Percentiles rank a stretch among this genome's conserved stretches.
Evolutionary conservation across 768 basidiomycete genomes (phyloP).

Genomic region (Terana coerulea): DNA sequence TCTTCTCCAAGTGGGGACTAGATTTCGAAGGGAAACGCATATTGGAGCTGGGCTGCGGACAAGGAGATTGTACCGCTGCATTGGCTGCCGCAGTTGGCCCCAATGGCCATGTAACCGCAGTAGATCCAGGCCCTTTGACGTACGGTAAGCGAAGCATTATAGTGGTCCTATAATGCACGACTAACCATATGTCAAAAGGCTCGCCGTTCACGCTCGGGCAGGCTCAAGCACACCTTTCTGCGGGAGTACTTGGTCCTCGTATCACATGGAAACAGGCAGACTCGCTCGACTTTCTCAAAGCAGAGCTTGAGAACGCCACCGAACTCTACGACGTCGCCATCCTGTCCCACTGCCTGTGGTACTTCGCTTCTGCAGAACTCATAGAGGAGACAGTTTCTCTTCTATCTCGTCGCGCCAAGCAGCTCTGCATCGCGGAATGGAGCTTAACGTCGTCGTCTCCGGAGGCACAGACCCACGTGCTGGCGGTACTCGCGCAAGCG

Average conservation of each 20-base stretch:
- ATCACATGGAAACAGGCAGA: slow-evolving; percentile 32
- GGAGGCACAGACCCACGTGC: slow-evolving; percentile 29
- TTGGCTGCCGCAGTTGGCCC: slow-evolving; percentile 34
- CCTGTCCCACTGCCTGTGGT: slow-evolving; percentile 36
- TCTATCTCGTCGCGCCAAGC: slow-evolving; percentile 22
- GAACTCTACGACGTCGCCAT: slow-evolving; percentile 20
- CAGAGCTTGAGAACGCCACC: not conserved
- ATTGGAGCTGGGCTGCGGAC: slow-evolving; percentile 39
- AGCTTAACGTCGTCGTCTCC: slow-evolving; percentile 20
- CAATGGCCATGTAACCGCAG: slow-evolving; percentile 33
- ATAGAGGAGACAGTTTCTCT: slow-evolving; percentile 27
- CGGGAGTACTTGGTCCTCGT: slow-evolving; percentile 29
- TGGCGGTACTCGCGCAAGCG: slow-evolving; percentile 36
- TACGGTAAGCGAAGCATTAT: slow-evolving; percentile 26
- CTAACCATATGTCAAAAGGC: slow-evolving; percentile 19
- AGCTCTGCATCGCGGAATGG: slow-evolving; percentile 34
- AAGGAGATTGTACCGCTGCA: slow-evolving; percentile 36
- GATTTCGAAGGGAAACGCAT: slow-evolving; percentile 23
- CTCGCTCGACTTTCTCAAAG: slow-evolving; percentile 26
- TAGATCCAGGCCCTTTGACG: slow-evolving; percentile 35
- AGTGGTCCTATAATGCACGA: not conserved
- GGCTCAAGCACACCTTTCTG: slow-evolving; percentile 31
- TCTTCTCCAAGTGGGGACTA: slow-evolving; percentile 30
- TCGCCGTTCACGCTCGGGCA: slow-evolving; percentile 34
- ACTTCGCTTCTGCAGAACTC: slow-evolving; percentile 33